Evolutionary conservation across 768 basidiomycete species (phyloP).

Genomic region (Russula olivacea): DNA sequence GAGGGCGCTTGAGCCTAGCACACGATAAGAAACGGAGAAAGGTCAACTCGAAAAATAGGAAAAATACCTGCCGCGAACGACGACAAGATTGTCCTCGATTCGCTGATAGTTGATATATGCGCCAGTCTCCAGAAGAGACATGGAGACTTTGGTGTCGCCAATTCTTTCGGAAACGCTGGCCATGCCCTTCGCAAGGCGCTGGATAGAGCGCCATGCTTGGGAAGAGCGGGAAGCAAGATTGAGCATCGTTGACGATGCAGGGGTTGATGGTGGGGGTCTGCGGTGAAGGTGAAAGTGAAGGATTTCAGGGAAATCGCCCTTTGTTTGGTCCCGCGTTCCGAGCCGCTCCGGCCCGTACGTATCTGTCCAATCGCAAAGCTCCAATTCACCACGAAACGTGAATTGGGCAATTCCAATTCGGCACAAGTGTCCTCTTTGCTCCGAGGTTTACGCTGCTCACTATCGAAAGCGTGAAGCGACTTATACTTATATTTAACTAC

Average conservation of each 20-base stretch:
- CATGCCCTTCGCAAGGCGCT: slow-evolving; percentile 45
- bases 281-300: too few species aligned
- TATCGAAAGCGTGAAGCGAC: not conserved
- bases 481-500: not conserved
- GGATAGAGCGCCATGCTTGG: slow-evolving; percentile 24
- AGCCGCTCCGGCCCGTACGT: slow-evolving; percentile 16
- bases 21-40: not conserved
- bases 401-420: not conserved
- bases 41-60: not conserved
- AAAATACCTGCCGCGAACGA: slow-evolving; percentile 73
- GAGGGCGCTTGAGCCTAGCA: slow-evolving; percentile 73
- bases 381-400: not conserved
- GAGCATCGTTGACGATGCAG: slow-evolving; percentile 24
- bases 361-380: slow-evolving; percentile 8
- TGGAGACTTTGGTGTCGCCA: slow-evolving; percentile 84
- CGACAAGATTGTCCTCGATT: slow-evolving; percentile 92
- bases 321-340: slow-evolving; percentile 8
- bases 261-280: slow-evolving; percentile 10
- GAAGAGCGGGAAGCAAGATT: slow-evolving; percentile 24
- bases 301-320: not conserved
- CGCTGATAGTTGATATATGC: slow-evolving; percentile 93
- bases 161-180: slow-evolving; percentile 73
- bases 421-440: not conserved
- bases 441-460: not conserved
- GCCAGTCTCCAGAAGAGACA: slow-evolving; percentile 79